Evolutionary conservation across 2,329 filamentous ascomycete genomes (phyloP).

Genomic region (Phialophora tarda): DNA sequence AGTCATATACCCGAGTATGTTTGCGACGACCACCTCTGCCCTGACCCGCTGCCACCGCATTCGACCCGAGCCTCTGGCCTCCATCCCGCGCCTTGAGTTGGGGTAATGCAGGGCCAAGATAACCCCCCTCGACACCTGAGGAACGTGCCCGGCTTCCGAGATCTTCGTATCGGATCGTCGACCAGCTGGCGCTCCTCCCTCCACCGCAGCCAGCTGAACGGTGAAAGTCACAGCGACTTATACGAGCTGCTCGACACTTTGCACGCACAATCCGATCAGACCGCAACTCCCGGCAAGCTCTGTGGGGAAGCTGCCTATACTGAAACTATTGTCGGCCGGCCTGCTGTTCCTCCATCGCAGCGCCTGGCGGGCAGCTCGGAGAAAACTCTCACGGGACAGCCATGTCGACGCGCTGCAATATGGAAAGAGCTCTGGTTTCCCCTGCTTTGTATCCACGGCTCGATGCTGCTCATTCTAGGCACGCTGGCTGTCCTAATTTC

Average conservation of each 20-base stretch:
- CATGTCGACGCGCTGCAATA: conserved; percentile 5
- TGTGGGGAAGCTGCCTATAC: not conserved
- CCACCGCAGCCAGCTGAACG: conserved; percentile 5
- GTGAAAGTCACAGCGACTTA: conserved; percentile 2
- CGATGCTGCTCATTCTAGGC: conserved; percentile 13
- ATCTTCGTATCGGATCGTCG: conserved; percentile 10
- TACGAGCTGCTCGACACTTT: conserved; percentile 9
- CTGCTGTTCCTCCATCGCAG: not conserved
- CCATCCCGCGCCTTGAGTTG: not conserved
- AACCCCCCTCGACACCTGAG: conserved; percentile 7
- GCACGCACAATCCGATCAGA: not conserved
- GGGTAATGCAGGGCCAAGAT: conserved; percentile 5
- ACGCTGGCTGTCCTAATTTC: conserved; percentile 1
- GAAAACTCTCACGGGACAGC: not conserved
- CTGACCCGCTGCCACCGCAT: not conserved
- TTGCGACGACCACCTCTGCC: not conserved
- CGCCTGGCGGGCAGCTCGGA: not conserved
- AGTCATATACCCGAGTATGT: not conserved
- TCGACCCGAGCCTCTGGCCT: not conserved
- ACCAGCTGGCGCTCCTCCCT: conserved; percentile 8
- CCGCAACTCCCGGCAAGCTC: not conserved
- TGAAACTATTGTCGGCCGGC: not conserved
- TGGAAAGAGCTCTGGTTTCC: conserved; percentile 20
- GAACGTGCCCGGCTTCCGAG: conserved; percentile 13
- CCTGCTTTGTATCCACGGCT: conserved; percentile 9